Conservation (phyloP, 305 asterid genomes). For the Fraxinus albicans region DNA sequence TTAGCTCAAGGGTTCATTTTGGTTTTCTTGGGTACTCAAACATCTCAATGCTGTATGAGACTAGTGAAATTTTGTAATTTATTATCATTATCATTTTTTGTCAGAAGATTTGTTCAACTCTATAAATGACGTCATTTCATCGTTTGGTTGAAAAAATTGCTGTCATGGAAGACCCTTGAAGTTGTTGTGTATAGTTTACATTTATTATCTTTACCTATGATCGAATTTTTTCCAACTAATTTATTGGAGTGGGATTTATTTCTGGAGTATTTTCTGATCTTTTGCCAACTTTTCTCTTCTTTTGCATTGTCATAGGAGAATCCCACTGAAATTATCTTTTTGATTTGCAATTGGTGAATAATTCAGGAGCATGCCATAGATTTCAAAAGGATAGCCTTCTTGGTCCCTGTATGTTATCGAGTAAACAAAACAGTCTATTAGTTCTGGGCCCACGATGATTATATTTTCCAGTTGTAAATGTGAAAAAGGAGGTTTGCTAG, state of each 20-base stretch:
- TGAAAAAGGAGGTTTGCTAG: neutral
- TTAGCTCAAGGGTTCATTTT: slow-evolving; percentile 14
- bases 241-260: neutral
- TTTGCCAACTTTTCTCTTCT: neutral
- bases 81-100: neutral
- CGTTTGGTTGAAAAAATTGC: neutral
- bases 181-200: neutral
- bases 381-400: neutral
- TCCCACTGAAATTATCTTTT: neutral
- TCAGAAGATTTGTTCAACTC: neutral
- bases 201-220: neutral
- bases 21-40: neutral
- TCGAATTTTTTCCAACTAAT: neutral
- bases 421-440: neutral
- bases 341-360: neutral
- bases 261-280: neutral
- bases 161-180: slow-evolving; percentile 4
- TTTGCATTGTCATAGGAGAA: neutral
- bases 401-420: neutral
- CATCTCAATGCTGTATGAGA: neutral
- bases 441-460: neutral
- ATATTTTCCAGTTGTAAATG: neutral
- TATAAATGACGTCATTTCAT: neutral
- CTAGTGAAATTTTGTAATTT: neutral
- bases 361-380: neutral